Base-by-base conservation (phyloP, 2,329 filamentous ascomycete genomes). In the Thermothelomyces thermophilus region DNA sequence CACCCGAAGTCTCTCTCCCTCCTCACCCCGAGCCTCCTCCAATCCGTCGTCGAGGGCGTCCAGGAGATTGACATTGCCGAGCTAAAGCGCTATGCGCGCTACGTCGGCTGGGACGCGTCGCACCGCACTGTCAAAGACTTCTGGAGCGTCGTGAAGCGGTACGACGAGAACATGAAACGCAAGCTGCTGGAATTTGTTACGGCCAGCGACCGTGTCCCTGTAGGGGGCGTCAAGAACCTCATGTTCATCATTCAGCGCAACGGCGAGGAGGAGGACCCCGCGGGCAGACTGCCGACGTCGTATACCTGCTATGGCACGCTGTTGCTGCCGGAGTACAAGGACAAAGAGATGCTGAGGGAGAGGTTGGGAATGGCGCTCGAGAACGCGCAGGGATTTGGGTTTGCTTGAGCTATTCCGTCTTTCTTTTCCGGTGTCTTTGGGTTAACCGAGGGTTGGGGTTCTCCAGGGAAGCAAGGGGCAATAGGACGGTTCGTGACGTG, bases 281-380 rank as follows among this genome's bases (percentile, higher is more conserved):
- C 64, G 2, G 77, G 75, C 5, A 39, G 58, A 33, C 62, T 98
- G 59, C 93, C 93, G 3, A 95, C 86, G 5, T 91, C 88, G 54
- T 85, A 90, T 62, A 98, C 93, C 0, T 98, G 93, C 67, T 97
- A 95, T 69, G 89, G 91, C 1, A 90, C 87, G 41, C 69, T 98
- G 40, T 70, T 95, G 56, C 67, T 98, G 54, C 93, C 93, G 1
- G 84, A 90, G 68, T 98, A 97, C 66, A 75, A 71, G 47, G 80
- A 79, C 34, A 80, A 74, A 62, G 82, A 86, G 52, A 79, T 86
- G 31, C 64, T 98, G 63, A 76, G 76, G 64, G 75, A 84, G 68
- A 87, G 90, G 62, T 68, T 98, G 62, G 76, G 73, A n/a, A 82
- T 94, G 74, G 93, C 93, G 46, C 73, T 98, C 63, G 82, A 91